These are phyloP conservation scores for Drosera capensis DNA, from an alignment of 148 eudicot genomes.

Conservation along the genomic window DNA sequence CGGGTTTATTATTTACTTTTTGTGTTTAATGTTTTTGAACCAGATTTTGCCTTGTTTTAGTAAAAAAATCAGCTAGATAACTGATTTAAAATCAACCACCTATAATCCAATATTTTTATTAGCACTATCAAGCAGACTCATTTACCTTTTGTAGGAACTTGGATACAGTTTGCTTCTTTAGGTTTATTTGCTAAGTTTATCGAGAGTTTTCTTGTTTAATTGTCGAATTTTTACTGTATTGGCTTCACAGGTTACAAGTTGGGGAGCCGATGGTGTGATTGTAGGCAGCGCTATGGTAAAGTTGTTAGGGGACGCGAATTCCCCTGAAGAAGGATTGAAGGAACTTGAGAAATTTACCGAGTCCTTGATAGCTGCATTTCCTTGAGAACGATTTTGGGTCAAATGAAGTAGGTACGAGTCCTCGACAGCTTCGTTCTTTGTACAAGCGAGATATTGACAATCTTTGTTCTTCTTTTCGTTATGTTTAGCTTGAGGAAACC, in stretches of 20 bases:
- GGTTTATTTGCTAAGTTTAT: not conserved
- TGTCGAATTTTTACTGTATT: not conserved
- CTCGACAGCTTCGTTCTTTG: too few species aligned
- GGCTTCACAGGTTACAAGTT: slow-evolving; percentile 43
- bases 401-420: too few species aligned
- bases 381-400: not conserved
- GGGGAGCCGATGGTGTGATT: slow-evolving; percentile 96
- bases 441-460: too few species aligned
- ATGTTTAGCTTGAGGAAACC: too few species aligned
- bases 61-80: too few species aligned
- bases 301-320: slow-evolving; percentile 52
- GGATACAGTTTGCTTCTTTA: not conserved
- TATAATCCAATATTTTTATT: too few species aligned
- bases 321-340: slow-evolving; percentile 73
- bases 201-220: not conserved
- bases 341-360: slow-evolving; percentile 43
- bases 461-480: too few species aligned
- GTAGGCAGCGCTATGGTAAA: slow-evolving; percentile 78
- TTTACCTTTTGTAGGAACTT: not conserved
- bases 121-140: too few species aligned
- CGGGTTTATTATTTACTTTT: too few species aligned
- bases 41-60: too few species aligned
- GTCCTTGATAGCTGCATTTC: slow-evolving; percentile 44
- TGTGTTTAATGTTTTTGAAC: too few species aligned
- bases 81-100: too few species aligned